phyloP scores from a whole-genome alignment of 352 stramenopile genomes.

The Phytophthora pisi region DNA sequence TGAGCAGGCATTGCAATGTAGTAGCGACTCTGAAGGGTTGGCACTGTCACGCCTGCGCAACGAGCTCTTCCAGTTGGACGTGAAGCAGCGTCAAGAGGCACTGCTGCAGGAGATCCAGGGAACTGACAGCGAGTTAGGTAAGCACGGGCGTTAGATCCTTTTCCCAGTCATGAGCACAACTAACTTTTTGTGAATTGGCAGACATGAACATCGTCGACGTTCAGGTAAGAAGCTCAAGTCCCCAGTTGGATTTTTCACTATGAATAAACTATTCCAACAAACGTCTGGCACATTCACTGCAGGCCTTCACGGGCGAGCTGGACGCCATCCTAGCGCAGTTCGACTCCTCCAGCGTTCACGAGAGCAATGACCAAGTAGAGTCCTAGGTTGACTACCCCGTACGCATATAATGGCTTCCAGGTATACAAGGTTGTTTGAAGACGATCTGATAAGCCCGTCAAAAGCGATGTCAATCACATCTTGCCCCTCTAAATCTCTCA shows the following conservation, averaged over 20 bases:
- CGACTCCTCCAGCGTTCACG: conserved; percentile 8
- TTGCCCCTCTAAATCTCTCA: not conserved
- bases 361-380: not conserved
- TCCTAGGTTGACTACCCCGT: not conserved
- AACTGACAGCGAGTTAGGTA: conserved; percentile 44
- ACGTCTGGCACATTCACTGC: not conserved
- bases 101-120: conserved; percentile 46
- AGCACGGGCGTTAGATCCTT: not conserved
- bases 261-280: too few species aligned
- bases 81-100: conserved; percentile 49
- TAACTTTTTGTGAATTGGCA: not conserved
- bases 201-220: conserved; percentile 31
- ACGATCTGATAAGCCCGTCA: conserved; percentile 20
- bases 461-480: not conserved
- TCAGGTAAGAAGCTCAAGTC: conserved; percentile 33
- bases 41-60: conserved; percentile 38
- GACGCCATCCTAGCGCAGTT: conserved; percentile 64
- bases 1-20: conserved; percentile 19
- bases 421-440: not conserved
- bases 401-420: too few species aligned
- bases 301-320: conserved; percentile 53
- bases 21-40: not conserved
- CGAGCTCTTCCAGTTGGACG: conserved; percentile 61
- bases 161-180: not conserved
- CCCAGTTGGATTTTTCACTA: too few species aligned